These are phyloP conservation scores for Eucalyptus cloeziana DNA, from an alignment of 345 rosid genomes.

Conservation along the genomic window DNA sequence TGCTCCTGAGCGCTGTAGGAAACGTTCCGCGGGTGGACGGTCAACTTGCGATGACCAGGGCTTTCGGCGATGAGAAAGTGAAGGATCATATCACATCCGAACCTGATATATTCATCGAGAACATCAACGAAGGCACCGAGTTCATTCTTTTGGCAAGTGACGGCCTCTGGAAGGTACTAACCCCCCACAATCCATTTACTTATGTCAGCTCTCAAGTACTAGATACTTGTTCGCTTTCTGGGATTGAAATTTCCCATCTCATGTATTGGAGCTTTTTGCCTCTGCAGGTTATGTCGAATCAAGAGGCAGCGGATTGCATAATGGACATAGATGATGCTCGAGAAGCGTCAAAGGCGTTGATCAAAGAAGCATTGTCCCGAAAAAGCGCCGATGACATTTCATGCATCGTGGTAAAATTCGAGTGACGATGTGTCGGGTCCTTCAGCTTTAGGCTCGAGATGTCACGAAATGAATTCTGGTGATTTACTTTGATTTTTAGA, in stretches of 20 bases:
- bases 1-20: slow-evolving; percentile 2
- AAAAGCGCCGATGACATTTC: slow-evolving; percentile 32
- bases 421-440: not conserved
- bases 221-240: not conserved
- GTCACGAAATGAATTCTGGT: not conserved
- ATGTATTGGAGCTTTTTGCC: not conserved
- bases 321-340: slow-evolving; percentile 4
- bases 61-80: slow-evolving; percentile 36
- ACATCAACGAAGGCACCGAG: slow-evolving; percentile 5
- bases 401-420: slow-evolving; percentile 16
- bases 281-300: slow-evolving; percentile 32
- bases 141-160: slow-evolving; percentile 48
- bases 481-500: not conserved
- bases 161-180: slow-evolving; percentile 40
- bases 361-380: slow-evolving; percentile 18
- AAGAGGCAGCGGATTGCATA: slow-evolving; percentile 20
- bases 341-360: slow-evolving; percentile 10
- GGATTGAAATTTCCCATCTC: not conserved
- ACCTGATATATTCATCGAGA: slow-evolving; percentile 12
- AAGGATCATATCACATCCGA: slow-evolving; percentile 34
- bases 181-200: no score
- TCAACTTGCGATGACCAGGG: slow-evolving; percentile 30
- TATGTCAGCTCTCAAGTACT: not conserved
- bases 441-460: not conserved
- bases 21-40: slow-evolving; percentile 31